These are phyloP conservation scores for Lophium mytilinum DNA, from an alignment of 495 filamentous ascomycete genomes.

Conservation along the genomic window DNA sequence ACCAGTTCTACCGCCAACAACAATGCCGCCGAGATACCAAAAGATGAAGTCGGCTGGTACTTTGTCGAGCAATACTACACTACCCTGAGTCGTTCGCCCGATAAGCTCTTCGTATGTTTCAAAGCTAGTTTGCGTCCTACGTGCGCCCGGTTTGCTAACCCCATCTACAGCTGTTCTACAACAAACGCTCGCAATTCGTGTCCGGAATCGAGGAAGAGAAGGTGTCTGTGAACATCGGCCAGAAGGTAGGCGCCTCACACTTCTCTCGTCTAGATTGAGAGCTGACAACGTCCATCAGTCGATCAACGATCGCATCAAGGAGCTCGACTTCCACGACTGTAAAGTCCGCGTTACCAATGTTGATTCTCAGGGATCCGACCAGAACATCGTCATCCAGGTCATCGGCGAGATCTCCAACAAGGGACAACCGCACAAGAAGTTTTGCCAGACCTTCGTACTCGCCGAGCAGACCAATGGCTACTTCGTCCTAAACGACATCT, in stretches of 20 bases:
- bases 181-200: constrained; percentile 41
- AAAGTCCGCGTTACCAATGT: constrained; percentile 98
- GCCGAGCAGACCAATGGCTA: constrained; percentile 95
- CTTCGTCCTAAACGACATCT: constrained; percentile 96
- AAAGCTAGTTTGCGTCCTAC: neutral
- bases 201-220: constrained; percentile 70
- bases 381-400: constrained; percentile 92
- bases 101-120: constrained; percentile 75
- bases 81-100: constrained; percentile 85
- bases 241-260: constrained; percentile 48
- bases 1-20: constrained; percentile 7
- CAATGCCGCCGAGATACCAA: constrained; percentile 34
- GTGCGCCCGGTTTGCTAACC: constrained; percentile 3
- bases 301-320: constrained; percentile 88
- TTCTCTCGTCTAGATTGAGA: neutral
- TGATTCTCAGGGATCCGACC: constrained; percentile 84
- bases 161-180: constrained; percentile 38
- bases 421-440: constrained; percentile 80
- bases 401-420: constrained; percentile 98
- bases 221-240: constrained; percentile 71
- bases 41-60: constrained; percentile 96
- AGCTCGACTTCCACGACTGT: constrained; percentile 90
- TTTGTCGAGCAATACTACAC: constrained; percentile 99
- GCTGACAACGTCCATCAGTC: constrained; percentile 44
- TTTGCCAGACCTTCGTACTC: constrained; percentile 96